Evolutionary conservation across 345 rosid genomes (phyloP).

Genomic region (Diplotaxis tenuifolia): DNA sequence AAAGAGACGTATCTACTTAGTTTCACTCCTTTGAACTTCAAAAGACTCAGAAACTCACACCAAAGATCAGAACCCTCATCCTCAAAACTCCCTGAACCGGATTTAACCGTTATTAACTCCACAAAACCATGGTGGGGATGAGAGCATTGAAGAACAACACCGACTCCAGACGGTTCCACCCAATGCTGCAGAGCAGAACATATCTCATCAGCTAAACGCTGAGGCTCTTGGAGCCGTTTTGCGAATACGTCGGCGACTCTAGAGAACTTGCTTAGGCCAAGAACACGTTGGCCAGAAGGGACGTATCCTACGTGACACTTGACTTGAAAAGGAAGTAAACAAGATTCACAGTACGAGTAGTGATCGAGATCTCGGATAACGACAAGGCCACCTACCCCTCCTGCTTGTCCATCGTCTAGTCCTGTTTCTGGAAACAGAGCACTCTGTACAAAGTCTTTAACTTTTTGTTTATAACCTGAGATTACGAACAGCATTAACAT

Average conservation of each 20-base stretch:
- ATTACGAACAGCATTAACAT: not conserved
- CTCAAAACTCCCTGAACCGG: slow-evolving; percentile 70
- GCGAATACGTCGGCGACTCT: slow-evolving; percentile 77
- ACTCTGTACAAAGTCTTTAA: slow-evolving; percentile 66
- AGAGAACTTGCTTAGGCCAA: slow-evolving; percentile 85
- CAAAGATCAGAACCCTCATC: slow-evolving; percentile 52
- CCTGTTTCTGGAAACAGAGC: slow-evolving; percentile 89
- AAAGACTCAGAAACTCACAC: slow-evolving; percentile 59
- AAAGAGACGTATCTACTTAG: slow-evolving; percentile 25
- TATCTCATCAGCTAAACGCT: slow-evolving; percentile 64
- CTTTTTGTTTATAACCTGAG: slow-evolving; percentile 68
- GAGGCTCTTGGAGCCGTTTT: slow-evolving; percentile 78
- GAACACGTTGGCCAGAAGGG: slow-evolving; percentile 65
- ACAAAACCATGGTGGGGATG: slow-evolving; percentile 60
- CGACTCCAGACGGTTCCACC: slow-evolving; percentile 77
- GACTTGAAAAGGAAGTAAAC: slow-evolving; percentile 83
- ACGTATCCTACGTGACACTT: slow-evolving; percentile 79
- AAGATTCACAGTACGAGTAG: slow-evolving; percentile 79
- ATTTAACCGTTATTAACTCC: slow-evolving; percentile 43
- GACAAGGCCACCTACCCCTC: slow-evolving; percentile 83
- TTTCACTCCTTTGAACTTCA: slow-evolving; percentile 54
- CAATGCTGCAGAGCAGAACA: slow-evolving; percentile 67
- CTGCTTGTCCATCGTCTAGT: slow-evolving; percentile 63
- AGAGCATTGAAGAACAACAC: slow-evolving; percentile 68
- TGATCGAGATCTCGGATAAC: slow-evolving; percentile 73